phyloP scores from a whole-genome alignment of 257 asterid species.

The Avicennia marina region DNA sequence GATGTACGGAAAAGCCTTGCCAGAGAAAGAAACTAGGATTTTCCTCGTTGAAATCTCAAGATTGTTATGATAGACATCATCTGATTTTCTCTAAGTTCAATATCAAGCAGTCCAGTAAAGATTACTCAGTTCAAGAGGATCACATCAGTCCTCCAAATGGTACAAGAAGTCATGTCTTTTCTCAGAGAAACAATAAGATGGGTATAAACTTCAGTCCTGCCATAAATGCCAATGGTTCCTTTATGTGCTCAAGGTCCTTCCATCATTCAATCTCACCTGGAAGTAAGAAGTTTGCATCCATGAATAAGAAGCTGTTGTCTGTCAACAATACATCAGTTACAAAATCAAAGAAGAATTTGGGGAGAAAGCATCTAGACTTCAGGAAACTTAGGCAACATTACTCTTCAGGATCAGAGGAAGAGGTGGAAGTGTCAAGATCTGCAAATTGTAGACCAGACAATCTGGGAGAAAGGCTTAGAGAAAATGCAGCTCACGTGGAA shows the following conservation, averaged over 20 bases:
- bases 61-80: slow-evolving; percentile 18
- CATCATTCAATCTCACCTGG: slow-evolving; percentile 30
- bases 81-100: slow-evolving; percentile 26
- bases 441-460: slow-evolving; percentile 24
- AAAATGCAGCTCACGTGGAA: slow-evolving; percentile 18
- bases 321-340: slow-evolving; percentile 31
- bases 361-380: slow-evolving; percentile 28
- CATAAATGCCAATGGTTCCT: slow-evolving; percentile 19
- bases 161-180: slow-evolving; percentile 16
- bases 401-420: slow-evolving; percentile 38
- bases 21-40: slow-evolving; percentile 30
- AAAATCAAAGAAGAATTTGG: slow-evolving; percentile 28
- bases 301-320: slow-evolving; percentile 41
- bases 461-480: slow-evolving; percentile 22
- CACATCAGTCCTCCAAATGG: neutral
- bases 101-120: slow-evolving; percentile 23
- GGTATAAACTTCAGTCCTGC: slow-evolving; percentile 25
- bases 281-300: slow-evolving; percentile 45
- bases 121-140: slow-evolving; percentile 15
- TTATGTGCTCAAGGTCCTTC: slow-evolving; percentile 24
- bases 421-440: slow-evolving; percentile 25
- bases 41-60: slow-evolving; percentile 35
- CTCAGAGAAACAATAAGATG: slow-evolving; percentile 25
- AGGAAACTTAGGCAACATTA: slow-evolving; percentile 32
- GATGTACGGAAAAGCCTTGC: slow-evolving; percentile 27